Conservation (phyloP, 192 early-diverging fungal species). For the Umbelopsis sp. region DNA sequence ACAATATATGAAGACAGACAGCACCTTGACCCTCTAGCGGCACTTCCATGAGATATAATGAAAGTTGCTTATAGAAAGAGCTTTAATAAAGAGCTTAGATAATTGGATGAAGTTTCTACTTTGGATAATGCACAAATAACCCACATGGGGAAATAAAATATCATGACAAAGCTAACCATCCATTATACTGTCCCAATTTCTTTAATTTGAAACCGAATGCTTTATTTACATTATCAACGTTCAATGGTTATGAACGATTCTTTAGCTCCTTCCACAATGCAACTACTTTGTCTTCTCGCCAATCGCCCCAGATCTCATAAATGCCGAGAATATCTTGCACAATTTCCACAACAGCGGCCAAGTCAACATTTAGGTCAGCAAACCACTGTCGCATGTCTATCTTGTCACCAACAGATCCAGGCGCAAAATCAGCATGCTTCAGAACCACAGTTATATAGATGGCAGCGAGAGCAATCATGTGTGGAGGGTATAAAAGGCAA, state of each 20-base stretch:
- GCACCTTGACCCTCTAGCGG: too few relatives aligned
- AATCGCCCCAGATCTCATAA: conserved; percentile 70
- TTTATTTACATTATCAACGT: background rate
- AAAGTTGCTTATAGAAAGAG: too few relatives aligned
- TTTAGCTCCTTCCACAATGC: conserved; percentile 47
- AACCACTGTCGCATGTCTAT: conserved; percentile 79
- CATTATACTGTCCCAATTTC: too few relatives aligned
- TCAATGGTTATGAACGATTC: background rate
- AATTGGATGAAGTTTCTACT: too few relatives aligned
- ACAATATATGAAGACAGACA: too few relatives aligned
- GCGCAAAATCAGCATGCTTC: conserved; percentile 45
- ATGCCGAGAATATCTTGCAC: conserved; percentile 75
- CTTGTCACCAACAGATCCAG: conserved; percentile 43
- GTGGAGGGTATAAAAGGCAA: conserved; percentile 83
- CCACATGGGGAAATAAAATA: too few relatives aligned
- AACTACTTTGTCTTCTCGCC: conserved; percentile 59
- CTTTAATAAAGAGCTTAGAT: too few relatives aligned
- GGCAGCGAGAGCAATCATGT: conserved; percentile 83
- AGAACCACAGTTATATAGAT: conserved; percentile 71
- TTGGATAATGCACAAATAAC: too few relatives aligned
- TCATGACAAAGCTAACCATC: too few relatives aligned
- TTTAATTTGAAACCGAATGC: background rate
- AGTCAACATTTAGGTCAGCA: conserved; percentile 78
- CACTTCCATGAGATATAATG: too few relatives aligned
- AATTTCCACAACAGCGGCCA: conserved; percentile 74